Percentiles rank a stretch among this genome's conserved stretches.
Evolutionary conservation across 768 basidiomycete genomes (phyloP).

Genomic region (Guyanaporus albipodus): DNA sequence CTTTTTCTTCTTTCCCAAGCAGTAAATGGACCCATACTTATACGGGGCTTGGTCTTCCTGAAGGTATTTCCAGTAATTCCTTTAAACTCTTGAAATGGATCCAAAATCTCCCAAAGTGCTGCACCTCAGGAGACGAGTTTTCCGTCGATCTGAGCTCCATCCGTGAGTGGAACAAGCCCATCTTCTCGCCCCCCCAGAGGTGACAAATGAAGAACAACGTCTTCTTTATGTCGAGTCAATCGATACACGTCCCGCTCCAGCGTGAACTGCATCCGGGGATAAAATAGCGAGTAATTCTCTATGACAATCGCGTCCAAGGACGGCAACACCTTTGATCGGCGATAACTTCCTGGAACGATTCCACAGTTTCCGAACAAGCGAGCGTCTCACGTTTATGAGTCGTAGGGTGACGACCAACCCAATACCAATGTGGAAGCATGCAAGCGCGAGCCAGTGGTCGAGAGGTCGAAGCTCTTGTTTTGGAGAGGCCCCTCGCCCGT

Average conservation of each 20-base stretch:
- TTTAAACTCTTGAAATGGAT: conserved; percentile 13
- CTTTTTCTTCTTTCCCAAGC: no score
- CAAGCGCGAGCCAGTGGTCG: conserved; percentile 28
- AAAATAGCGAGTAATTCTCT: conserved; percentile 20
- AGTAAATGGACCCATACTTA: conserved; percentile 7
- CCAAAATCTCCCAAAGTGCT: conserved; percentile 20
- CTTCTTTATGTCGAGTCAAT: conserved; percentile 17
- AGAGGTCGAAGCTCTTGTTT: conserved; percentile 27
- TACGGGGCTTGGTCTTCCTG: conserved; percentile 14
- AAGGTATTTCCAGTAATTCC: neutral
- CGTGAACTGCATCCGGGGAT: conserved; percentile 21
- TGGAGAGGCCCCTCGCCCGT: conserved; percentile 12
- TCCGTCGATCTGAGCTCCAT: conserved; percentile 27
- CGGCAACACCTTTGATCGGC: conserved; percentile 14
- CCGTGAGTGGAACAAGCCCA: conserved; percentile 18
- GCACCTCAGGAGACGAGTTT: conserved; percentile 15
- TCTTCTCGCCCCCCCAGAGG: conserved; percentile 14
- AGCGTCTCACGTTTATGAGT: conserved; percentile 25
- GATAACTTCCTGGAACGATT: conserved; percentile 22
- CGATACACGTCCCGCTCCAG: conserved; percentile 23
- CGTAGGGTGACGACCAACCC: conserved; percentile 27
- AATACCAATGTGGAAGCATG: conserved; percentile 26
- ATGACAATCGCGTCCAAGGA: conserved; percentile 26
- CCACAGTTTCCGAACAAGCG: conserved; percentile 28
- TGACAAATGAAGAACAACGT: conserved; percentile 19